Evolutionary conservation across 176 grass and related monocot species (phyloP), one percentile per base, ranked within the genome.

Genomic region (maize (Zea mays)): DNA sequence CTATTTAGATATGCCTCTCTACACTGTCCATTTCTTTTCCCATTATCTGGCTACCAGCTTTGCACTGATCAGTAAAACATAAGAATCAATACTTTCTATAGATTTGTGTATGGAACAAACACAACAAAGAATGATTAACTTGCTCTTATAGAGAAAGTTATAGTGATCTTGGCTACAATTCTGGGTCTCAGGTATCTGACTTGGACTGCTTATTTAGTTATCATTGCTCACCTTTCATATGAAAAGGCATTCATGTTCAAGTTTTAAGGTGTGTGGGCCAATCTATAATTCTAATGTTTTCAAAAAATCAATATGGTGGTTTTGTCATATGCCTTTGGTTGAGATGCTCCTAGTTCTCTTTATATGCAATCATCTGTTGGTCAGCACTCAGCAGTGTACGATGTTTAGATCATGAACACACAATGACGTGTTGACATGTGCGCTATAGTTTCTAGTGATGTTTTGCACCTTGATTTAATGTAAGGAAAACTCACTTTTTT

Each of bases 1-100:
- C 47, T 71, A 33, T 90, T 65, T 75, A 67, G 50, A 81, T 52
- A 47, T 52, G 20, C 35, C 66, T 27, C 27, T 27, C 27, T 27
- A 27, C 27, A 27, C 27, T 45, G 12, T 64, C 51, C 62, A 3
- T 8, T 76, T 76, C 4, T 55, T 36, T 81, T 54, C 10, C 43
- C 38, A 48, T 35, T 51, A 37, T 60, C 40, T 42, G 52, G 8
- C 81, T 42, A 27, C 27, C 16, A 48, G 17, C 21, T 57, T 3
- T 41, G 16, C 19, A 37, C 8, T 63, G 70, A 76, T 46, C 27
- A 48, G 16, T 20, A 70, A 27, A 44, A 44, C 27, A 27, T 27
- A 27, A 27, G 27, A n/a, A 65, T 7, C 4, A 39, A 20, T 73
- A 72, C 41, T 58, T 73, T 42, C 2, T 70, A 14, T 54, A 10